Evolutionary conservation across 1,284 basidiomycete species (phyloP), one percentile per base, ranked within the genome.

Genomic region (Moesziomyces parantarcticus): DNA sequence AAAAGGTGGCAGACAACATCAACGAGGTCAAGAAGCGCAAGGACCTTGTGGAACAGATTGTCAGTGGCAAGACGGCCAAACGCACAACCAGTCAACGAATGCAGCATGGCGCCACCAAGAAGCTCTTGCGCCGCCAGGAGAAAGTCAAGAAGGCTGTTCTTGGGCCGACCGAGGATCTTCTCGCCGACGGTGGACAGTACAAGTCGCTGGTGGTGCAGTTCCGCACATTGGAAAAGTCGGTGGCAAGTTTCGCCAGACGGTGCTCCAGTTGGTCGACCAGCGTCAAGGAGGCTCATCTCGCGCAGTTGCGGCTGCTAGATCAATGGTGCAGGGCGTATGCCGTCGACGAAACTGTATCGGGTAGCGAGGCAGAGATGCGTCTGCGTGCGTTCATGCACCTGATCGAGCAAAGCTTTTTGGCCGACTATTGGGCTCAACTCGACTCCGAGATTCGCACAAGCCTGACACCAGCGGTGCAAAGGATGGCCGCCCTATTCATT

Each of bases 21-120:
- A 96, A 97, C 77, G 93, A 96, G 81, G 90, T 90, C 43, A 88
- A 92, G 78, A 87, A 94, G 58, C 87, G 93, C 23, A 90, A 90
- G 73, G 94, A 97, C 82, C 89, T 94, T 3, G 82, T 85, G 29
- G 76, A 72, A 11, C 78, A 79, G n/a, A 76, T 79, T 40, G 72
- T 72, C 50, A 68, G 63, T 26, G 75, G 64, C 61, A 72, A 71
- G 43, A 22, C 51, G 2, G 39, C 67, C 23, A 71, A 63, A 23
- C 61, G 66, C 16, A 54, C 60, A 9, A 63, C 70, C 9, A 65
- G 71, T 42, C 72, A 75, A 22, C 61, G 66, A 11, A 55, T 73
- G 44, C 69, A 68, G 46, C 69, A 73, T 21, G 70, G 65, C 32
- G 67, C 65, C 42, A 73, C 63, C 16, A 75, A 60, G 54, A 76